A percentile compares a stretch with the other conserved stretches of the same genome.
These are phyloP conservation scores for Pelargonium exstipulatum DNA, from an alignment of 441 rosid genomes.

Conservation along the genomic window DNA sequence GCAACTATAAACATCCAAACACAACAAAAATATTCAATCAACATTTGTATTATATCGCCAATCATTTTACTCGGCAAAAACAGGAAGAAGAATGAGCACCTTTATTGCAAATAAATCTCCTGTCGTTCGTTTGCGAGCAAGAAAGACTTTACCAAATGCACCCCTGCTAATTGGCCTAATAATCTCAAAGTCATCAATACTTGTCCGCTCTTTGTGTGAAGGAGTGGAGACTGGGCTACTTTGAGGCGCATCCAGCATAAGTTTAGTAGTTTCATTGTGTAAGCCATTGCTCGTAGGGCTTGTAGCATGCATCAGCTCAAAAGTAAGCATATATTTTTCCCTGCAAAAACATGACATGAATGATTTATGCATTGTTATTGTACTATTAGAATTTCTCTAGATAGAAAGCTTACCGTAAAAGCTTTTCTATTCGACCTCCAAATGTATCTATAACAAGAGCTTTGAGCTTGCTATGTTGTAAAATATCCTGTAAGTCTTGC, in stretches of 20 bases:
- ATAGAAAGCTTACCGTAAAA: slow-evolving; percentile 44
- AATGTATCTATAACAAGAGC: slow-evolving; percentile 81
- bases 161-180: slow-evolving; percentile 88
- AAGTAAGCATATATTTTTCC: slow-evolving; percentile 66
- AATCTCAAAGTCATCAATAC: slow-evolving; percentile 84
- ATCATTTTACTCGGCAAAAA: not conserved
- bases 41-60: not conserved
- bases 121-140: slow-evolving; percentile 78
- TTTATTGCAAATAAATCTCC: slow-evolving; percentile 88
- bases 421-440: slow-evolving; percentile 72
- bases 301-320: slow-evolving; percentile 46
- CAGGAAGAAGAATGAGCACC: slow-evolving; percentile 33
- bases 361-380: slow-evolving; percentile 16
- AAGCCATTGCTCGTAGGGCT: slow-evolving; percentile 36
- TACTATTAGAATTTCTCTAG: slow-evolving; percentile 13
- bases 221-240: slow-evolving; percentile 43
- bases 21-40: not conserved
- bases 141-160: slow-evolving; percentile 81
- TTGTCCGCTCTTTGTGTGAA: slow-evolving; percentile 57
- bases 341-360: slow-evolving; percentile 37
- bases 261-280: slow-evolving; percentile 38
- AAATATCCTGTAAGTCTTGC: slow-evolving; percentile 74
- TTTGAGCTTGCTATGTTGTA: slow-evolving; percentile 58
- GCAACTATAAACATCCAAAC: not conserved
- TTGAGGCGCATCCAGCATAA: slow-evolving; percentile 43